Percentiles rank a stretch among this genome's conserved stretches.
These are phyloP conservation scores for Talinum fruticosum DNA, from an alignment of 148 eudicot genomes.

Conservation along the genomic window DNA sequence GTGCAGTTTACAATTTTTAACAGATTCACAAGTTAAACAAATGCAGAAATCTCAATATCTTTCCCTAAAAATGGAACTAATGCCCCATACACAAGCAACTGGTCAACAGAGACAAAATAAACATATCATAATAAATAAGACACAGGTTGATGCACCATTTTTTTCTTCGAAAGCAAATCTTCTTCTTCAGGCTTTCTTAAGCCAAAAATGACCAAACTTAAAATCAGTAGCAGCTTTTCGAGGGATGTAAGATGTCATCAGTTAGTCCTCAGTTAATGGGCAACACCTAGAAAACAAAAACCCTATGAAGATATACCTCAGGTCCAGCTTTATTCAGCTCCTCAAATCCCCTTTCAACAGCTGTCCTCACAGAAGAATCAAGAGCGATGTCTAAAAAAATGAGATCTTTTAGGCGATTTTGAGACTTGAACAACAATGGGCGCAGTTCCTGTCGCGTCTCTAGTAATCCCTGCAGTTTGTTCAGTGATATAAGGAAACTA, in stretches of 20 bases:
- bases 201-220: not conserved
- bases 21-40: no score
- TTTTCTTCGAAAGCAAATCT: not conserved
- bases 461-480: slow-evolving; percentile 67
- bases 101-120: no score
- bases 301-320: slow-evolving; percentile 51
- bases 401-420: slow-evolving; percentile 81
- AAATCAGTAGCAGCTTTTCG: no score
- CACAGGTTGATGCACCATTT: not conserved
- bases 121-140: not conserved
- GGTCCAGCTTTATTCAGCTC: slow-evolving; percentile 80
- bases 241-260: no score
- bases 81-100: not conserved
- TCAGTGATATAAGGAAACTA: not conserved
- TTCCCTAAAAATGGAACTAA: not conserved
- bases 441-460: slow-evolving; percentile 87
- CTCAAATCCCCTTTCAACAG: slow-evolving; percentile 90
- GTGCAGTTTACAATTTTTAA: no score
- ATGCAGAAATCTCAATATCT: not conserved
- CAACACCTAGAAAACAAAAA: not conserved
- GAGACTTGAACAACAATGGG: slow-evolving; percentile 58
- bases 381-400: slow-evolving; percentile 88
- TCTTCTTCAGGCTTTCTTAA: not conserved
- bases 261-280: no score
- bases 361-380: slow-evolving; percentile 89